Conservation (phyloP, 768 basidiomycete species). For the Gymnopilus dilepis region DNA sequence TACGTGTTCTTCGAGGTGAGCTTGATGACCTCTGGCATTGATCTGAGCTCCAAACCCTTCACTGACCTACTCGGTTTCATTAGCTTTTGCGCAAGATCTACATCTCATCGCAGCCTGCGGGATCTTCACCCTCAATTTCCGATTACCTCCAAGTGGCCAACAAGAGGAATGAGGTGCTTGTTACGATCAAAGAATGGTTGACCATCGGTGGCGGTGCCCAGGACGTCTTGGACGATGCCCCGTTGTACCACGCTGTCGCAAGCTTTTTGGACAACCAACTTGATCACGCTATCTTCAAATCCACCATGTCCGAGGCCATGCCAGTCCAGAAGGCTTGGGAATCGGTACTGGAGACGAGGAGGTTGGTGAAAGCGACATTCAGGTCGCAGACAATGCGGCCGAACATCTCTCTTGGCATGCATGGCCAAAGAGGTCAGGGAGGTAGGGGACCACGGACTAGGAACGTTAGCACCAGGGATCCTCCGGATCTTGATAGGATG, state of each 20-base stretch:
- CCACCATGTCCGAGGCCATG: conserved; percentile 43
- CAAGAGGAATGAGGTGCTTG: conserved; percentile 66
- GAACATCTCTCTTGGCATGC: conserved; percentile 36
- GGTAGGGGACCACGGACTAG: conserved; percentile 35
- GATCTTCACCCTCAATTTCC: conserved; percentile 44
- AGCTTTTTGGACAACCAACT: conserved; percentile 62
- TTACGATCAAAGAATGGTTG: conserved; percentile 75
- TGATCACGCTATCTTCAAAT: conserved; percentile 57
- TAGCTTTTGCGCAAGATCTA: conserved; percentile 83
- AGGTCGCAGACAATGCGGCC: conserved; percentile 67
- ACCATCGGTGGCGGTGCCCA: conserved; percentile 75
- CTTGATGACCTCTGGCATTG: background rate
- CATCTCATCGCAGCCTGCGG: conserved; percentile 51
- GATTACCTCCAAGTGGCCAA: conserved; percentile 56
- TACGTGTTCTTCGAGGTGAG: conserved; percentile 84
- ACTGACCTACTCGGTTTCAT: conserved; percentile 1
- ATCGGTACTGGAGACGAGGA: conserved; percentile 47
- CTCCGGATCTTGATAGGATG: conserved; percentile 68
- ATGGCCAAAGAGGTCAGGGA: conserved; percentile 26
- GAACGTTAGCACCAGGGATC: conserved; percentile 48
- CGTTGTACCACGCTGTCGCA: conserved; percentile 62
- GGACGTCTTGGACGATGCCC: conserved; percentile 74
- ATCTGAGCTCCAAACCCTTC: too few species aligned
- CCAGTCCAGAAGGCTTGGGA: conserved; percentile 54
- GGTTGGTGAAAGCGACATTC: conserved; percentile 51